phyloP scores from a whole-genome alignment of 1,284 basidiomycete species.

The Cutaneotrichosporon dermatis region DNA sequence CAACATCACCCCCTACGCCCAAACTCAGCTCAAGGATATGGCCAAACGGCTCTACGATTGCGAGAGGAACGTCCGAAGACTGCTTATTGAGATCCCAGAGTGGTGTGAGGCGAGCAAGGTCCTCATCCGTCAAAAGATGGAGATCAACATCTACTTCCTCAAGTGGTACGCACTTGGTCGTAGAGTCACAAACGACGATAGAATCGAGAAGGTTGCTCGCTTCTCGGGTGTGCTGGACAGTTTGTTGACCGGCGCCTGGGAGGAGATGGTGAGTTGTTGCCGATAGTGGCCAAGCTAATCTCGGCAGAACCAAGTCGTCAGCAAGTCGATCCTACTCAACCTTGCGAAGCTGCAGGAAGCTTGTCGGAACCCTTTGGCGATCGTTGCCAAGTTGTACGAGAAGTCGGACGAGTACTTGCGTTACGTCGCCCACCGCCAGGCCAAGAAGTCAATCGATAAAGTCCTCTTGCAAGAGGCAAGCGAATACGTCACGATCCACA shows the following conservation, averaged over 20 bases:
- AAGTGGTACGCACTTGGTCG: conserved; percentile 39
- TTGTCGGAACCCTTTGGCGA: conserved; percentile 39
- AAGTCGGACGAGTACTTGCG: conserved; percentile 43
- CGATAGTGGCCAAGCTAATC: neutral
- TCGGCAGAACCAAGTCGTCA: conserved; percentile 35
- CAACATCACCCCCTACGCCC: conserved; percentile 27
- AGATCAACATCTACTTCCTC: conserved; percentile 33
- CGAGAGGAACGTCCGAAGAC: conserved; percentile 35
- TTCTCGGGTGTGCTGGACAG: conserved; percentile 37
- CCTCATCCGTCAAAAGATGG: conserved; percentile 30
- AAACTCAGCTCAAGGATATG: conserved; percentile 30
- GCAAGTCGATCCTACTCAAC: conserved; percentile 38
- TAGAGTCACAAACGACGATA: conserved; percentile 24
- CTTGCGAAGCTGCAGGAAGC: conserved; percentile 40
- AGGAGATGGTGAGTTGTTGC: conserved; percentile 34
- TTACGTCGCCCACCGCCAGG: conserved; percentile 29
- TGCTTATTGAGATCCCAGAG: conserved; percentile 42
- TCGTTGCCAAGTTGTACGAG: conserved; percentile 39
- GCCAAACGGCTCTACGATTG: conserved; percentile 32
- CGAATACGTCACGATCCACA: conserved; percentile 48
- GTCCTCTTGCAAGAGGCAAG: conserved; percentile 35
- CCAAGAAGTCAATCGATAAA: conserved; percentile 32
- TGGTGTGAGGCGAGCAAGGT: conserved; percentile 40
- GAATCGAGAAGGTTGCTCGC: conserved; percentile 38
- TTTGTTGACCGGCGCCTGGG: conserved; percentile 35